Evolutionary conservation across 257 asterid genomes (phyloP).

Genomic region (Solanum dulcamara): DNA sequence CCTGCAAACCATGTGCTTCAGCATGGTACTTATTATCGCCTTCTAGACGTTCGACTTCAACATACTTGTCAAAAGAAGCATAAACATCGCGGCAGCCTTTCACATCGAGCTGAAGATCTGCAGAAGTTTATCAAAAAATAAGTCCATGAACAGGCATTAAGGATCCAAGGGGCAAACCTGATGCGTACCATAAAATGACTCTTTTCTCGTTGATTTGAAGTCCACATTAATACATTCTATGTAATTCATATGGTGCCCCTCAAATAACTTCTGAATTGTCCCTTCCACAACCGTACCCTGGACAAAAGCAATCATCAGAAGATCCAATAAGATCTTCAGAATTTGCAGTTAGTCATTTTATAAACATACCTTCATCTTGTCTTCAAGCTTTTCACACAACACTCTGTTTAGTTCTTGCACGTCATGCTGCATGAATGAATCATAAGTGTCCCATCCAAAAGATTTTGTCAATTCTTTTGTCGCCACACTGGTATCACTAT

Average conservation of each 20-base stretch:
- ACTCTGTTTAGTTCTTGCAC: conserved; percentile 97
- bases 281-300: conserved; percentile 99
- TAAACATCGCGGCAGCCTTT: conserved; percentile 94
- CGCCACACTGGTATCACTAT: conserved; percentile 86
- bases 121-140: conserved; percentile 9
- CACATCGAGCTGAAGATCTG: conserved; percentile 97
- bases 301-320: conserved; percentile 15
- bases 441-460: conserved; percentile 98
- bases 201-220: conserved; percentile 91
- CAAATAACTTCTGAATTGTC: conserved; percentile 93
- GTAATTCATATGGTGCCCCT: conserved; percentile 96
- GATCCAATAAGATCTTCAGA: conserved; percentile 2
- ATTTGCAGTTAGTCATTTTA: background rate
- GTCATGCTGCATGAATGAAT: conserved; percentile 97
- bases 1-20: conserved; percentile 95
- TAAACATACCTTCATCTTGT: conserved; percentile 83
- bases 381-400: conserved; percentile 91
- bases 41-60: conserved; percentile 95
- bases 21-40: conserved; percentile 97
- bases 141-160: background rate
- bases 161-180: conserved; percentile 1
- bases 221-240: conserved; percentile 93
- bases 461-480: conserved; percentile 96
- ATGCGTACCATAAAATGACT: conserved; percentile 83
- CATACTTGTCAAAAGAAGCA: conserved; percentile 96